Evolutionary conservation across 768 basidiomycete genomes (phyloP).

Genomic region (Mycena latifolia): DNA sequence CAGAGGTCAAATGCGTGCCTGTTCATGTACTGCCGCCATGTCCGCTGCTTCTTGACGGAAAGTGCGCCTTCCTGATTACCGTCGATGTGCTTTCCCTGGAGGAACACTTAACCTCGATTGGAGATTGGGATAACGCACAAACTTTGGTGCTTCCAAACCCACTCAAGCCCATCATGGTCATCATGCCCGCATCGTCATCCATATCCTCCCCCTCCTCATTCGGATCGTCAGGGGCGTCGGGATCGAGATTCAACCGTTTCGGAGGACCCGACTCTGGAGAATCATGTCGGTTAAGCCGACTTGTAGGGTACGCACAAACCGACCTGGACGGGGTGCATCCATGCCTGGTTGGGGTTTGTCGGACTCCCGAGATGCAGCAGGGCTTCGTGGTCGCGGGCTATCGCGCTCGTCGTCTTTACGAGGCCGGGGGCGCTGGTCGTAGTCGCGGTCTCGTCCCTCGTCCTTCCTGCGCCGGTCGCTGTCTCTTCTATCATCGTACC

Average conservation of each 20-base stretch:
- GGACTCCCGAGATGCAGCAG: constrained; percentile 37
- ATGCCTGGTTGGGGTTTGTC: constrained; percentile 37
- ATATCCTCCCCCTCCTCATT: constrained; percentile 62
- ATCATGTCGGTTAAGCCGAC: constrained; percentile 19
- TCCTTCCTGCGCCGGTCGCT: constrained; percentile 54
- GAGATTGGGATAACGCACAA: constrained; percentile 29
- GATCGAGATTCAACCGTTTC: constrained; percentile 49
- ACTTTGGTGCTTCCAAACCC: constrained; percentile 96
- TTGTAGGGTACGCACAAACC: constrained; percentile 8
- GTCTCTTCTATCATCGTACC: constrained; percentile 42
- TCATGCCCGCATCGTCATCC: constrained; percentile 85
- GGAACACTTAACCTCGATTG: constrained; percentile 2
- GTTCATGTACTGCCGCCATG: constrained; percentile 99
- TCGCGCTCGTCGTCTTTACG: constrained; percentile 50
- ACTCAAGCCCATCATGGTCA: constrained; percentile 88
- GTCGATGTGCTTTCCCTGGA: constrained; percentile 80
- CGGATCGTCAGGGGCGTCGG: constrained; percentile 52
- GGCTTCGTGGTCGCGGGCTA: constrained; percentile 42
- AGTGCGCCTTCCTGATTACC: constrained; percentile 85
- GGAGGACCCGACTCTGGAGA: constrained; percentile 32
- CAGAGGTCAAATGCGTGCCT: constrained; percentile 57
- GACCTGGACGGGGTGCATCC: constrained; percentile 37
- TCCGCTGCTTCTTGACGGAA: constrained; percentile 83
- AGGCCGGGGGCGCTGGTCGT: constrained; percentile 52
- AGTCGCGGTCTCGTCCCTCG: constrained; percentile 45